Evolutionary conservation across 1,284 basidiomycete species (phyloP), one percentile per base, ranked within the genome.

Genomic region (Microbotryum violaceum): DNA sequence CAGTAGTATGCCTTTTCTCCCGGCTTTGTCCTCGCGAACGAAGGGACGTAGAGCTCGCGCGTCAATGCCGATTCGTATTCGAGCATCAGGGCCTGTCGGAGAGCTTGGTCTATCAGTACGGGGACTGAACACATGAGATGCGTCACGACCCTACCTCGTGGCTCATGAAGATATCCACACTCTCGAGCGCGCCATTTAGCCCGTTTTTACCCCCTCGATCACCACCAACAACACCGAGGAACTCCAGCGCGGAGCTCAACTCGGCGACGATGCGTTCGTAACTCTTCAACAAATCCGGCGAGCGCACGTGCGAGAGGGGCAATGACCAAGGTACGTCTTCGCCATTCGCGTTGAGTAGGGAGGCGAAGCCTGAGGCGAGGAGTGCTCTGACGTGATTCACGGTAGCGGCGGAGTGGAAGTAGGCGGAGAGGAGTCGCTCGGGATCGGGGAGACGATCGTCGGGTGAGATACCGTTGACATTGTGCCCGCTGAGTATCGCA

Each of bases 391-490:
- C 82, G 77, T 94, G 87, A 78, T 97, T 97, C 55, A 97, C 81
- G 0, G 96, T 97, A 1, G 93, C 83, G 0, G 90, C 83, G 0
- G 91, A 96, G 77, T 97, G 88, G 78, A 97, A 97, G 80, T 98
- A 97, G 4, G 94, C 91, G 72, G 75, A 75, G 5, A 96, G 79
- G 14, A 98, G 78, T 44, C 94, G 82, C 66, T 93, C 85, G 0
- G 94, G 93, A 75, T 97, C 85, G 0, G 94, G 91, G 0, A 79
- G 84, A 54, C 94, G 85, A 63, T 94, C 88, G 54, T 85, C 79
- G 44, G 75, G 63, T 25, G 74, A 71, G 73, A 78, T 87, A 79
- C 92, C 91, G 69, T 98, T 97, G 51, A 98, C 87, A 73, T 96
- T 97, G 77, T 98, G 93, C 3, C 96, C 94, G 71, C 92, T 91